These are phyloP conservation scores for Fusarium nurragi DNA, from an alignment of 2,329 filamentous ascomycete genomes.

Conservation along the genomic window DNA sequence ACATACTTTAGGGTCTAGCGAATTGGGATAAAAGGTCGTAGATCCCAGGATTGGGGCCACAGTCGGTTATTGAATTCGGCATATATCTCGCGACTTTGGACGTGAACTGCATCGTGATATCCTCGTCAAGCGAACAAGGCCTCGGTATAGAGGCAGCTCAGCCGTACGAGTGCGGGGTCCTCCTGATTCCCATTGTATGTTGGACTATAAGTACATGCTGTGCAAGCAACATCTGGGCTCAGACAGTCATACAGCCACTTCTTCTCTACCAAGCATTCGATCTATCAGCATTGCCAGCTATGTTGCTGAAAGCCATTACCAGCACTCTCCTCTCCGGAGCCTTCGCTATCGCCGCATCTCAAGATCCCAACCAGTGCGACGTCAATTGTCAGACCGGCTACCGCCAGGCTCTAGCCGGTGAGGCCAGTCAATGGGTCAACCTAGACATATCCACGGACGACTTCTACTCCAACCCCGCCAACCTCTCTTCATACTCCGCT, in stretches of 20 bases:
- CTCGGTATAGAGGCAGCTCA: too few relatives aligned
- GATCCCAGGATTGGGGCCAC: too few relatives aligned
- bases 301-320: neutral
- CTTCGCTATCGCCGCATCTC: neutral
- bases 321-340: neutral
- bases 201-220: too few relatives aligned
- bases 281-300: neutral
- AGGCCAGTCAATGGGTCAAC: constrained; percentile 11
- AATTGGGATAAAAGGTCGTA: too few relatives aligned
- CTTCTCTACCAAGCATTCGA: neutral
- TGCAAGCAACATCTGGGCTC: too few relatives aligned
- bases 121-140: too few relatives aligned
- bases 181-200: too few relatives aligned
- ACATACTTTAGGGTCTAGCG: too few relatives aligned
- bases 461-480: constrained; percentile 14
- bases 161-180: too few relatives aligned
- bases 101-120: too few relatives aligned
- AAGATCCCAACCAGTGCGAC: constrained; percentile 14
- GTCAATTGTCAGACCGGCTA: constrained; percentile 4
- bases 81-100: too few relatives aligned
- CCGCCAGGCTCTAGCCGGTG: neutral
- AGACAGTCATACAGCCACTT: neutral
- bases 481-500: neutral
- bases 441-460: neutral
- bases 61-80: too few relatives aligned